Percentiles rank a stretch among this genome's conserved stretches.
These are phyloP conservation scores for Phytophthora idaei DNA, from an alignment of 352 stramenopile genomes.

Conservation along the genomic window DNA sequence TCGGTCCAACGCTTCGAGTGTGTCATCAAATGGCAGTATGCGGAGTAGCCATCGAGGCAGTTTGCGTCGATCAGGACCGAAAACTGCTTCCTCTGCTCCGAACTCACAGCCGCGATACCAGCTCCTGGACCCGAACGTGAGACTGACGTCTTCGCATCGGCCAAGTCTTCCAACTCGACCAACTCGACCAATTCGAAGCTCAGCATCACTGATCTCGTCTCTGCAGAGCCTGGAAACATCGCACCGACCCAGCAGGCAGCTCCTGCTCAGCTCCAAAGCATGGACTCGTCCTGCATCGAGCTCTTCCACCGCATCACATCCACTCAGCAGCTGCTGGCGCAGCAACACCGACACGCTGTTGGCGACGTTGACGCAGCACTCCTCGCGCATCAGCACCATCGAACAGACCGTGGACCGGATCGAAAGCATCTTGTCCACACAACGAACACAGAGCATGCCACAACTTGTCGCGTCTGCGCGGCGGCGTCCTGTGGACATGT, in stretches of 20 bases:
- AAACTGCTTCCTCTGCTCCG: conserved; percentile 8
- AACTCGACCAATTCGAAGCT: conserved; percentile 30
- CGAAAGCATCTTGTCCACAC: conserved; percentile 43
- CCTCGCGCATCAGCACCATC: conserved; percentile 58
- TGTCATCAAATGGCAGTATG: conserved; percentile 23
- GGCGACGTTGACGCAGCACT: conserved; percentile 50
- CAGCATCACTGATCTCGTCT: conserved; percentile 36
- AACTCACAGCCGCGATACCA: conserved; percentile 33
- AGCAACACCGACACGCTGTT: conserved; percentile 55
- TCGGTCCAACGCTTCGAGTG: conserved; percentile 33
- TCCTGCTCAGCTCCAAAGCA: conserved; percentile 23
- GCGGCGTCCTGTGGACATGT: conserved; percentile 26
- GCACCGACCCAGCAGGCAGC: conserved; percentile 11
- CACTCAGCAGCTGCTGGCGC: conserved; percentile 68
- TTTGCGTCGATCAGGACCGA: conserved; percentile 18
- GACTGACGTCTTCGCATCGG: conserved; percentile 25
- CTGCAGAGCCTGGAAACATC: conserved; percentile 15
- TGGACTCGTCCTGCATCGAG: conserved; percentile 47
- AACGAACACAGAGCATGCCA: conserved; percentile 29
- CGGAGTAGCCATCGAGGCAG: conserved; percentile 17
- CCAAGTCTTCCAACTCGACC: conserved; percentile 10
- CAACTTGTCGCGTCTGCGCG: conserved; percentile 3
- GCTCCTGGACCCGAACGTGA: conserved; percentile 38
- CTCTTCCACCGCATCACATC: conserved; percentile 67
- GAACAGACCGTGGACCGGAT: conserved; percentile 53